A percentile compares a stretch with the other conserved stretches of the same genome.
Conservation (phyloP, 768 basidiomycete species). For the Fistulinella prunicolor region DNA sequence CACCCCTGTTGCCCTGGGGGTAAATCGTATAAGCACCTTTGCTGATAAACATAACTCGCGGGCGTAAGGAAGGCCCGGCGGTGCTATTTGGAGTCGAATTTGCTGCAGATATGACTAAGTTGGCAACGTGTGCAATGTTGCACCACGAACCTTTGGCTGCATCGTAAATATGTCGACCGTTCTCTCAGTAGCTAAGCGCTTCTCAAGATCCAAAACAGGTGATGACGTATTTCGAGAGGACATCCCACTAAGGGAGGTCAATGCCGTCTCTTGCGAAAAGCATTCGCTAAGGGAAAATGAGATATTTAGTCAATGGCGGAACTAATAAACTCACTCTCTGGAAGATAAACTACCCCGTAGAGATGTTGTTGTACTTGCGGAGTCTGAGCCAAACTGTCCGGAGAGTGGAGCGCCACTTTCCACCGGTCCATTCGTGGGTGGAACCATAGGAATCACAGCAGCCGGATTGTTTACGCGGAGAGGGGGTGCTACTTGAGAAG, state of each 20-base stretch:
- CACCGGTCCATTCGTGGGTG: background rate
- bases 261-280: conserved; percentile 56
- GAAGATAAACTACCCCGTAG: conserved; percentile 50
- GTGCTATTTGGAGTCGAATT: conserved; percentile 87
- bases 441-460: background rate
- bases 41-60: conserved; percentile 72
- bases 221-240: conserved; percentile 52
- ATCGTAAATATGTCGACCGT: conserved; percentile 96
- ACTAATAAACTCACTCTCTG: conserved; percentile 45
- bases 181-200: conserved; percentile 67
- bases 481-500: background rate
- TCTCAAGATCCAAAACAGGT: conserved; percentile 77
- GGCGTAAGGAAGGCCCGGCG: conserved; percentile 72
- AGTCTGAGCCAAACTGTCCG: conserved; percentile 21
- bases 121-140: background rate
- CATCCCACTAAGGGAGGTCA: conserved; percentile 50
- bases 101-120: conserved; percentile 45
- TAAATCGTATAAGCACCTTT: conserved; percentile 74
- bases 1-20: conserved; percentile 68
- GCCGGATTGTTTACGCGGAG: background rate
- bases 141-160: conserved; percentile 70
- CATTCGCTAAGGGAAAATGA: conserved; percentile 44
- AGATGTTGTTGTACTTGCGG: conserved; percentile 51
- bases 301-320: background rate
- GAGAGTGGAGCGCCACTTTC: conserved; percentile 14